A percentile compares a stretch with the other conserved stretches of the same genome.
phyloP scores from a whole-genome alignment of 2,329 filamentous ascomycete genomes.

The Nemania diffusa region DNA sequence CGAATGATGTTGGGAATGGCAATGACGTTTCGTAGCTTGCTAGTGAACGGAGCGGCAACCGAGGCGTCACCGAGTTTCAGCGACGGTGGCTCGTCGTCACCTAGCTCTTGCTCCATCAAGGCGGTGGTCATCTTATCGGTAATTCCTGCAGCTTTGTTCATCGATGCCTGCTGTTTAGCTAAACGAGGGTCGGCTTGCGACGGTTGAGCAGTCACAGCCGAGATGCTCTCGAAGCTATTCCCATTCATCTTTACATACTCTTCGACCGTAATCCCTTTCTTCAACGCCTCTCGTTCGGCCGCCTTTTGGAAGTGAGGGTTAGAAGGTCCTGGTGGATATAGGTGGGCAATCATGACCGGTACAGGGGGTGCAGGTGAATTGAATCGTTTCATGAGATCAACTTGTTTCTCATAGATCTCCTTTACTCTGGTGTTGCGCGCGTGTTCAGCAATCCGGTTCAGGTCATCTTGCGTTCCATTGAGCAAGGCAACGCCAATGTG shows the following conservation, averaged over 20 bases:
- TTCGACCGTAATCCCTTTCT: conserved; percentile 74
- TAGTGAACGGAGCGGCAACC: conserved; percentile 96
- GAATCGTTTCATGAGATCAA: conserved; percentile 90
- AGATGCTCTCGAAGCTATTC: conserved; percentile 70
- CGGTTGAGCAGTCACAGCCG: conserved; percentile 72
- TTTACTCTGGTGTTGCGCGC: conserved; percentile 97
- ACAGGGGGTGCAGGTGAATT: conserved; percentile 94
- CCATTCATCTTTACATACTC: conserved; percentile 66
- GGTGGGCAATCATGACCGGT: conserved; percentile 88
- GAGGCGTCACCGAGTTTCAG: conserved; percentile 98
- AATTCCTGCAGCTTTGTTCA: conserved; percentile 78
- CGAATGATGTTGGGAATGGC: conserved; percentile 98
- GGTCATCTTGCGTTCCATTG: conserved; percentile 91
- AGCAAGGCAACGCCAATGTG: conserved; percentile 96
- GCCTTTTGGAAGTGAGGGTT: conserved; percentile 97
- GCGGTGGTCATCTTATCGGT: conserved; percentile 86
- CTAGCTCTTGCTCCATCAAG: conserved; percentile 91
- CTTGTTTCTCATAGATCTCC: conserved; percentile 97
- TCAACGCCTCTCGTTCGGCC: conserved; percentile 83
- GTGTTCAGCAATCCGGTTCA: conserved; percentile 92
- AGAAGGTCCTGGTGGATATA: conserved; percentile 88
- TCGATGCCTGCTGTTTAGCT: conserved; percentile 71
- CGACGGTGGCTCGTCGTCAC: conserved; percentile 89
- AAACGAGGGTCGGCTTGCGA: conserved; percentile 65
- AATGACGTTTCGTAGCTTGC: conserved; percentile 95